These are phyloP conservation scores for Trichoderma sp. DNA, from an alignment of 2,329 filamentous ascomycete genomes.

Conservation along the genomic window DNA sequence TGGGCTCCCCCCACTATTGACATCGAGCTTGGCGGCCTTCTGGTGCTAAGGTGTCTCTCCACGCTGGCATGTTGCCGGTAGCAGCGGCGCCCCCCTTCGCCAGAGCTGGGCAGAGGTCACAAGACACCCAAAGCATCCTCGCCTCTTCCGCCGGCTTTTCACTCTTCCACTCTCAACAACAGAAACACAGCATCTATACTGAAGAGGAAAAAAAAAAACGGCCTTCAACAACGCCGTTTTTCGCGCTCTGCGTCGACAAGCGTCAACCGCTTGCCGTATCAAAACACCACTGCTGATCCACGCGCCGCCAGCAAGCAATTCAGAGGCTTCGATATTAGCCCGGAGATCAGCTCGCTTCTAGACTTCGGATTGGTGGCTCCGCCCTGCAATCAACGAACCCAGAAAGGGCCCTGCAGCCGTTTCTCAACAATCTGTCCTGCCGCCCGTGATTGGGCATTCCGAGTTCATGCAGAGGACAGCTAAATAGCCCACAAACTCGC, in stretches of 20 bases:
- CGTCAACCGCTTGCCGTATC: constrained; percentile 15
- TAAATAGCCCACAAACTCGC: constrained; percentile 16
- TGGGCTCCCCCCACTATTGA: constrained; percentile 9
- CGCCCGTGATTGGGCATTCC: constrained; percentile 18
- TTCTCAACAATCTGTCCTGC: constrained; percentile 20
- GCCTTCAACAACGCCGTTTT: constrained; percentile 13
- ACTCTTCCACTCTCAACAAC: background rate
- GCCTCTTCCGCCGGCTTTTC: background rate
- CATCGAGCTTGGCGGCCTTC: background rate
- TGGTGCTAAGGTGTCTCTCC: constrained; percentile 1
- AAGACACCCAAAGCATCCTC: constrained; percentile 1
- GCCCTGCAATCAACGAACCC: constrained; percentile 3
- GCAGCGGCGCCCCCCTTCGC: background rate
- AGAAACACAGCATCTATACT: too few relatives aligned
- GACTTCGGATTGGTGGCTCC: constrained; percentile 16
- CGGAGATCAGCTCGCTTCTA: constrained; percentile 10
- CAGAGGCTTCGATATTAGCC: constrained; percentile 5
- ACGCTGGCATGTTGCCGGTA: constrained; percentile 14
- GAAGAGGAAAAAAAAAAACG: constrained; percentile 1
- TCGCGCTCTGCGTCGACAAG: background rate
- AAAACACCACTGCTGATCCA: background rate
- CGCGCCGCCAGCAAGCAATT: background rate
- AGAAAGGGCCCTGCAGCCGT: constrained; percentile 11
- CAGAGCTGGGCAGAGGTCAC: constrained; percentile 12
- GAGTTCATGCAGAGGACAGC: background rate